Base-by-base conservation (phyloP, 306 rosid species). In the Cyamopsis tetragonoloba region DNA sequence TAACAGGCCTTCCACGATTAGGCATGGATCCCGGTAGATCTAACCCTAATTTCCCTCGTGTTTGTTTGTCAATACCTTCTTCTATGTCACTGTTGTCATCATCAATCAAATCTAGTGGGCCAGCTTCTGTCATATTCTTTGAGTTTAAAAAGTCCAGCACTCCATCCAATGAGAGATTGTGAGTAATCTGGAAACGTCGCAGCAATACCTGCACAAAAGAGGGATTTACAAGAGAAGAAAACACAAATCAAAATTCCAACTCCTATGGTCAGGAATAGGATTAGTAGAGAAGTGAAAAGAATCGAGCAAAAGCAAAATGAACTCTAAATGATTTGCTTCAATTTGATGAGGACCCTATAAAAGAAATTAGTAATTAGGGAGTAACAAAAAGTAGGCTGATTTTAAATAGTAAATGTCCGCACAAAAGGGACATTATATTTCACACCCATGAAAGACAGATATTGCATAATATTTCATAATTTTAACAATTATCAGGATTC, bases 141-240 rank as follows among this genome's bases (percentile, higher is more conserved):
- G 99, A 90, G 83, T 93, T 93, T 71, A 90, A 84, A 75, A 83
- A 54, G 66, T 93, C 96, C 48, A 93, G 95, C 46, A 93, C 97
- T 68, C 99, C 99, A 80, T 93, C 99, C 77, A 88, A 78, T 58
- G 99, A 93, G 60, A 90, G 91, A 80, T 93, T 93, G 70, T 59
- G 87, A 66, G 99, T 89, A 81, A 90, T 86, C 82, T 90, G 90
- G 83, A 93, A 84, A 63, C 89, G 87, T 17, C 86, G 82, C 42
- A 93, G 83, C 79, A 93, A 58, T 37, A 90, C 88, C 99, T 93
- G 85, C 3, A 68, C 67, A 80, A 41, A 28, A 44, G 30, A 75
- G 44, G 9, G 50, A 15, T 43, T 43, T 6, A 14, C 22, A 43
- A 14, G 22, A 43, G 35, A 31, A 4, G 13, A 20, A 19, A 6